These are phyloP conservation scores for Arthrobotrys pseudoclavata DNA, from an alignment of 2,329 filamentous ascomycete genomes.

Conservation along the genomic window DNA sequence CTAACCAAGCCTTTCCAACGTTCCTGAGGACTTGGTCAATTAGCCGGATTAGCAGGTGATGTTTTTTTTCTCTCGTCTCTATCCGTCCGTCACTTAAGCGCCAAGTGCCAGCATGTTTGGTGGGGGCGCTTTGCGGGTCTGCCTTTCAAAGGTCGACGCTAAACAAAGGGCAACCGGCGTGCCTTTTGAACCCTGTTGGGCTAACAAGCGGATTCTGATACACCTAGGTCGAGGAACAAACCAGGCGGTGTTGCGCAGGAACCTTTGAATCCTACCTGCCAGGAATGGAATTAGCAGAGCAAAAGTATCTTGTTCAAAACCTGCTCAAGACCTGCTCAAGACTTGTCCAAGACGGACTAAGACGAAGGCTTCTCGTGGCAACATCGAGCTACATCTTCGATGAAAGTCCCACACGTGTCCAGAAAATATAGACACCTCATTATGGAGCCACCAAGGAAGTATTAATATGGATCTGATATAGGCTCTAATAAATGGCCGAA, in stretches of 20 bases:
- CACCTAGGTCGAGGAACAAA: not conserved
- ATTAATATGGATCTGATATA: conserved; percentile 54
- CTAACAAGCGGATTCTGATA: conserved; percentile 12
- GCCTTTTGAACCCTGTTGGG: conserved; percentile 1
- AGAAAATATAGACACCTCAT: not conserved
- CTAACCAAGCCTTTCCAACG: not conserved
- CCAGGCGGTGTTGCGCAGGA: conserved; percentile 36
- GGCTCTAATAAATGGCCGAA: conserved; percentile 36
- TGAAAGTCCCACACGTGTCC: conserved; percentile 1
- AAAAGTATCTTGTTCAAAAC: conserved; percentile 1
- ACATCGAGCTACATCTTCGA: not conserved
- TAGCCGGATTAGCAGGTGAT: conserved; percentile 56
- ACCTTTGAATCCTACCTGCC: conserved; percentile 25
- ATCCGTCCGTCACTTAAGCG: conserved; percentile 58
- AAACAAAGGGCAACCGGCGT: conserved; percentile 14
- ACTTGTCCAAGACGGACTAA: conserved; percentile 13
- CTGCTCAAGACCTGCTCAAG: not conserved
- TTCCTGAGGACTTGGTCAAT: conserved; percentile 35
- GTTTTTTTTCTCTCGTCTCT: conserved; percentile 56
- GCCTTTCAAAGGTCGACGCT: conserved; percentile 40
- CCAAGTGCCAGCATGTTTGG: conserved; percentile 34
- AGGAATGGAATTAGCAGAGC: conserved; percentile 10
- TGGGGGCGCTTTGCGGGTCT: conserved; percentile 58
- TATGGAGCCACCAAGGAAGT: conserved; percentile 5
- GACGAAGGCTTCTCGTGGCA: conserved; percentile 1